phyloP scores from a whole-genome alignment of 768 basidiomycete genomes.

The Tricholoma matsutake region DNA sequence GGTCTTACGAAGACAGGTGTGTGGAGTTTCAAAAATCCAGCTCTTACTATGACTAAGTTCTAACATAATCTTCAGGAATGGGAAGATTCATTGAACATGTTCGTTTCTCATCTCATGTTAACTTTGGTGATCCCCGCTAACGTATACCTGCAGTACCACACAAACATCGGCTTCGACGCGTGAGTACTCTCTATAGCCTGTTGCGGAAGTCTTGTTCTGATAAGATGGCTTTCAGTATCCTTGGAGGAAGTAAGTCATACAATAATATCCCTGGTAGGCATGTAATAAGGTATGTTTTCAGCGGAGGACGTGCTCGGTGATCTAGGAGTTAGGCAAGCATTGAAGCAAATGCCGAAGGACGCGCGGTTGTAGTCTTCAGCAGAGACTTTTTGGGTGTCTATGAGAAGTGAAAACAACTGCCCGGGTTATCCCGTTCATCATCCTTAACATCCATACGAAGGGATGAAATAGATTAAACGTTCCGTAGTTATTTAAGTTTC shows the following conservation, averaged over 20 bases:
- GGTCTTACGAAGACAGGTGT: slow-evolving; percentile 79
- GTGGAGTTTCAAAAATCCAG: slow-evolving; percentile 16
- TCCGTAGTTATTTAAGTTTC: too few species aligned
- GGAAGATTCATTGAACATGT: slow-evolving; percentile 5
- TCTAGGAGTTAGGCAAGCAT: slow-evolving; percentile 4
- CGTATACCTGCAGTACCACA: slow-evolving; percentile 18
- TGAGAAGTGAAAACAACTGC: too few species aligned
- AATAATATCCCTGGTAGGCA: background rate
- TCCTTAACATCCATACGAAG: too few species aligned
- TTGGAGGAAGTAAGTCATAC: slow-evolving; percentile 21
- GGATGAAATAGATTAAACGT: too few species aligned
- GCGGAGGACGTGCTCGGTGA: slow-evolving; percentile 5
- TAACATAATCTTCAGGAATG: background rate
- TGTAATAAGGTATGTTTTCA: background rate
- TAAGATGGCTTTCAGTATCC: background rate
- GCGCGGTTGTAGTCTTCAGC: background rate
- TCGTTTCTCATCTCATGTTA: background rate
- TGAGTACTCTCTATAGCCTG: background rate
- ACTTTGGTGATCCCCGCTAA: background rate
- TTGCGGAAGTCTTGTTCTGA: background rate
- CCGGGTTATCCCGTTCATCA: too few species aligned
- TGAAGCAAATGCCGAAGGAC: slow-evolving; percentile 5
- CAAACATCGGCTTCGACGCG: slow-evolving; percentile 15
- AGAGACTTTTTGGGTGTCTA: too few species aligned
- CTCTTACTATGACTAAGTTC: background rate